These are phyloP conservation scores for Pichia terricola DNA, from an alignment of 1,139 yeast genomes.

Conservation along the genomic window DNA sequence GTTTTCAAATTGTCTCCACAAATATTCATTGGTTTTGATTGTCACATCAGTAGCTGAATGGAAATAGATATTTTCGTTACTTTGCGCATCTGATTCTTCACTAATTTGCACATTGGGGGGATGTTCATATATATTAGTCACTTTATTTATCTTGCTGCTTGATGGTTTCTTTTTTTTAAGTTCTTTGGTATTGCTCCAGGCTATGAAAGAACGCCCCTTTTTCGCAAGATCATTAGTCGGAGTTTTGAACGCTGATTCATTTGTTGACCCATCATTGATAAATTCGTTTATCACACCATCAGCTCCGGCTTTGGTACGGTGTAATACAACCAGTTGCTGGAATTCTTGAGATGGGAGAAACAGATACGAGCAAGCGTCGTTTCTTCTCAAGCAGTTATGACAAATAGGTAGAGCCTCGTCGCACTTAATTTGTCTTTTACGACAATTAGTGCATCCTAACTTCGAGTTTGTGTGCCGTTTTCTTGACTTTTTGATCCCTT, in stretches of 20 bases:
- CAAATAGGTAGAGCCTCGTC: conserved; percentile 37
- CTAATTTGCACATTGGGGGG: background rate
- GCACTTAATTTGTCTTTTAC: conserved; percentile 37
- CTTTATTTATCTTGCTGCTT: background rate
- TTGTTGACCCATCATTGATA: background rate
- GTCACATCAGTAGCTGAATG: background rate
- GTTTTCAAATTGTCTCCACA: background rate
- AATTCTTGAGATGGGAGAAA: conserved; percentile 7
- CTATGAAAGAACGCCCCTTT: background rate
- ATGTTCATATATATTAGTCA: background rate
- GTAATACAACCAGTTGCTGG: background rate
- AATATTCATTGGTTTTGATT: background rate
- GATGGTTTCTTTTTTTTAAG: background rate
- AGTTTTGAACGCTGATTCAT: background rate
- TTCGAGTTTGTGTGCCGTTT: conserved; percentile 32
- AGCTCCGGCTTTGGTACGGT: background rate
- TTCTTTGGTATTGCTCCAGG: background rate
- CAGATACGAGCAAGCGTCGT: conserved; percentile 1
- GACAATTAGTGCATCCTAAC: conserved; percentile 37
- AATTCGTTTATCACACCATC: background rate
- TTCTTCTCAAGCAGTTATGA: conserved; percentile 26
- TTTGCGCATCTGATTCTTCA: background rate
- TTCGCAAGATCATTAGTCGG: background rate
- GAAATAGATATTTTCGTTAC: background rate
- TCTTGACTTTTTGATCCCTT: too few relatives aligned